Conservation (phyloP, 2,329 filamentous ascomycete genomes). For the Monosporascus sp. region DNA sequence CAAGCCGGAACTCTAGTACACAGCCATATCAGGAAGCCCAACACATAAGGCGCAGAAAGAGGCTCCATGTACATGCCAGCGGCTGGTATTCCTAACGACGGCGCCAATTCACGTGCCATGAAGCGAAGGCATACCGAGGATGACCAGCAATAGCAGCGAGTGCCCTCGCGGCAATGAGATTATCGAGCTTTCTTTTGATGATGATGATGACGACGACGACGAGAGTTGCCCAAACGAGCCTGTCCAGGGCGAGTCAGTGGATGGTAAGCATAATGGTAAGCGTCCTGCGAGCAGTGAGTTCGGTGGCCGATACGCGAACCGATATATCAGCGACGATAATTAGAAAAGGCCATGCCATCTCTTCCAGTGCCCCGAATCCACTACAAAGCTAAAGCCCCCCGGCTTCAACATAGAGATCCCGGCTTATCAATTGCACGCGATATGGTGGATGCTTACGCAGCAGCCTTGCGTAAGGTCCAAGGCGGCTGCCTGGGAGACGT, state of each 20-base stretch:
- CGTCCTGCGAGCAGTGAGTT: neutral
- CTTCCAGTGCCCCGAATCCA: conserved; percentile 4
- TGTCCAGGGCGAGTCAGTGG: neutral
- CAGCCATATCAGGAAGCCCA: no score
- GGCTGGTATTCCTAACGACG: no score
- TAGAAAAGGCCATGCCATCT: conserved; percentile 3
- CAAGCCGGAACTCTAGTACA: no score
- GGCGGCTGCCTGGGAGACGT: conserved; percentile 4
- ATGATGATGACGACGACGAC: conserved; percentile 1
- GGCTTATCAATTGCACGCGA: conserved; percentile 4
- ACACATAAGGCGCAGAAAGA: no score
- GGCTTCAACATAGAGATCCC: conserved; percentile 3
- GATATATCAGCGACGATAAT: conserved; percentile 2
- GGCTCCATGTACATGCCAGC: no score
- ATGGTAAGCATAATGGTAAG: neutral
- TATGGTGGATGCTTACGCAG: conserved; percentile 6
- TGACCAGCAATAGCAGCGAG: neutral
- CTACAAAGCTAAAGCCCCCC: conserved; percentile 3
- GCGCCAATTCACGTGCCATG: no score
- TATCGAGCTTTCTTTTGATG: conserved; percentile 1
- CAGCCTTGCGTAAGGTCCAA: conserved; percentile 3
- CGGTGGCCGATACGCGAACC: conserved; percentile 5
- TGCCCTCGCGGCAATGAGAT: neutral
- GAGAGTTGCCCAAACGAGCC: neutral
- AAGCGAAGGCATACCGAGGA: conserved; percentile 3